These are phyloP conservation scores for Sungouiella blattae DNA, from an alignment of 805 yeast genomes.

Conservation along the genomic window DNA sequence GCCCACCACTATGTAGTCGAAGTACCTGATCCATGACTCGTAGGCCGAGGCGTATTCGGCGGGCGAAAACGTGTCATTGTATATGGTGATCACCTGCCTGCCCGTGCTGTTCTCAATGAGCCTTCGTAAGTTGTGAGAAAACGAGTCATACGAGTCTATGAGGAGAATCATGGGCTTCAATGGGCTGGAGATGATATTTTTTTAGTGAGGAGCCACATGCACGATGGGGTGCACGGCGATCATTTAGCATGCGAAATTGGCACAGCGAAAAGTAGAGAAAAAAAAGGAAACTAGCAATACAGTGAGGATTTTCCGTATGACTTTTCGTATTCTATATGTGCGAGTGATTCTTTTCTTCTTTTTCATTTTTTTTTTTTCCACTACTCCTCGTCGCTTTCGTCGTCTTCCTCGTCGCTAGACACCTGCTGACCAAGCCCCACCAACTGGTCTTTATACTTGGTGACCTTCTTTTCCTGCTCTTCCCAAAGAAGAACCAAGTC, in stretches of 20 bases:
- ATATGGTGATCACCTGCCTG: constrained; percentile 52
- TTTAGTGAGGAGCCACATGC: too few relatives aligned
- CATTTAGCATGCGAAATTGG: too few relatives aligned
- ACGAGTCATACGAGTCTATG: constrained; percentile 93
- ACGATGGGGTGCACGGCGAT: too few relatives aligned
- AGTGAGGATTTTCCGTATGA: too few relatives aligned
- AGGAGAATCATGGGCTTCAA: constrained; percentile 50
- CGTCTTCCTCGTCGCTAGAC: constrained; percentile 70
- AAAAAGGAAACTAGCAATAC: too few relatives aligned
- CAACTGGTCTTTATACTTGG: constrained; percentile 52
- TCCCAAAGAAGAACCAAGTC: constrained; percentile 73
- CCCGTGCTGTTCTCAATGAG: constrained; percentile 54
- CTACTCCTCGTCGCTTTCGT: constrained; percentile 39
- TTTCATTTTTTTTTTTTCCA: neutral
- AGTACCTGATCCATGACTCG: constrained; percentile 40
- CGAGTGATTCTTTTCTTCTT: too few relatives aligned
- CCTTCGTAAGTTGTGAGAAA: constrained; percentile 74
- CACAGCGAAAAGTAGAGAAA: too few relatives aligned
- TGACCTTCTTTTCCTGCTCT: constrained; percentile 69
- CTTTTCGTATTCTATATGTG: too few relatives aligned
- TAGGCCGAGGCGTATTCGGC: constrained; percentile 34
- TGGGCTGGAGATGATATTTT: neutral
- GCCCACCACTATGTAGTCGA: constrained; percentile 81
- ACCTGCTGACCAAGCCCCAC: constrained; percentile 54
- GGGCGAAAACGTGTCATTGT: constrained; percentile 52